A percentile compares a stretch with the other conserved stretches of the same genome.
phyloP scores from a whole-genome alignment of 495 filamentous ascomycete genomes.

The Terfezia claveryi region DNA sequence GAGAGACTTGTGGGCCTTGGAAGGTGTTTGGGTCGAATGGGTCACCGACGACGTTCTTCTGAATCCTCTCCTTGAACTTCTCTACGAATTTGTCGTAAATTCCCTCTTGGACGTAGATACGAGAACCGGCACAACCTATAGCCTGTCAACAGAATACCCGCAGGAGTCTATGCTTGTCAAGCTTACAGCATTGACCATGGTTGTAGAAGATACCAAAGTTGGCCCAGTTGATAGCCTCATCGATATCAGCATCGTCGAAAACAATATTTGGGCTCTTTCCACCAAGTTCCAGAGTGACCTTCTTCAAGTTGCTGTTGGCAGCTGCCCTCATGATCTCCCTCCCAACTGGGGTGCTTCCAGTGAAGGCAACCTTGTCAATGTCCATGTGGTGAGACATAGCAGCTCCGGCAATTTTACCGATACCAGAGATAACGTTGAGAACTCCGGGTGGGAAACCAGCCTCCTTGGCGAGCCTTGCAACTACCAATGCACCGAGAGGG shows the following conservation, averaged over 20 bases:
- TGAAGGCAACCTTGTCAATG: slow-evolving; percentile 97
- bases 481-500: slow-evolving; percentile 66
- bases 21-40: slow-evolving; percentile 74
- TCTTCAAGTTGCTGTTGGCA: slow-evolving; percentile 88
- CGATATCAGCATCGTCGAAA: slow-evolving; percentile 87
- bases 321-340: slow-evolving; percentile 91
- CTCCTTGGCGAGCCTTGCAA: slow-evolving; percentile 63
- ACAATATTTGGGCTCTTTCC: slow-evolving; percentile 98
- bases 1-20: slow-evolving; percentile 91
- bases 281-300: slow-evolving; percentile 95
- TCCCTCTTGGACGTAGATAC: slow-evolving; percentile 84
- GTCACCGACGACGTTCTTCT: slow-evolving; percentile 71
- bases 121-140: slow-evolving; percentile 60
- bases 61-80: slow-evolving; percentile 69
- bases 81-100: slow-evolving; percentile 90
- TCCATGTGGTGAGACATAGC: slow-evolving; percentile 90
- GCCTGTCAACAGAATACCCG: neutral
- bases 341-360: slow-evolving; percentile 77
- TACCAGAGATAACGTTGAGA: slow-evolving; percentile 83
- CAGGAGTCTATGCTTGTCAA: neutral
- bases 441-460: slow-evolving; percentile 94
- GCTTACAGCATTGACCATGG: slow-evolving; percentile 76
- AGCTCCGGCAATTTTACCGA: slow-evolving; percentile 75
- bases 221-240: slow-evolving; percentile 90
- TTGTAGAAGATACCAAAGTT: slow-evolving; percentile 99